Evolutionary conservation across 2,329 filamentous ascomycete species (phyloP).

Genomic region (Talaromyces verruculosus): DNA sequence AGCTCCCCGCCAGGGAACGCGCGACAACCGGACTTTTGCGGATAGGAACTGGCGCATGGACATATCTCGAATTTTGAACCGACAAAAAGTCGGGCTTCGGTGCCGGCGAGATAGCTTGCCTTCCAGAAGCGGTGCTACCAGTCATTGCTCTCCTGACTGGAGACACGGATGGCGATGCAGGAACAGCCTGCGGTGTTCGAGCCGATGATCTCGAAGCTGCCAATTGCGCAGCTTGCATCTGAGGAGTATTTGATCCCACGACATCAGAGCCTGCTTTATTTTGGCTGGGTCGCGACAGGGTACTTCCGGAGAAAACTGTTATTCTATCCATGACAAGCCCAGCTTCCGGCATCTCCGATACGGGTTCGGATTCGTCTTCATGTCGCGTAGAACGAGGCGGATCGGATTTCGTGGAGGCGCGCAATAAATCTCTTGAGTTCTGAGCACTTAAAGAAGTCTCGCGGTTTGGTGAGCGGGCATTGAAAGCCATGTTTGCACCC

Average conservation of each 20-base stretch:
- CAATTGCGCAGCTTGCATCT: conserved; percentile 38
- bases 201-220: conserved; percentile 33
- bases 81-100: conserved; percentile 23
- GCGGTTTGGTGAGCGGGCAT: conserved; percentile 27
- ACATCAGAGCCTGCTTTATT: neutral
- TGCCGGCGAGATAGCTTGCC: conserved; percentile 2
- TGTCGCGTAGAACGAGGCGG: conserved; percentile 24
- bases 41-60: conserved; percentile 30
- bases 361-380: conserved; percentile 9
- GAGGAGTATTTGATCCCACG: conserved; percentile 27
- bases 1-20: conserved; percentile 19
- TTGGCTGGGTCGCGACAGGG: neutral
- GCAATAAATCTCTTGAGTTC: conserved; percentile 24
- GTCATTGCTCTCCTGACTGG: conserved; percentile 12
- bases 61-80: conserved; percentile 23
- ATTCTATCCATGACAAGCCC: conserved; percentile 43
- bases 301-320: conserved; percentile 32
- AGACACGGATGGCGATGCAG: conserved; percentile 14
- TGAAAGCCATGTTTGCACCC: conserved; percentile 41
- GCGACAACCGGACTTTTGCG: conserved; percentile 20
- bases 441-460: conserved; percentile 23
- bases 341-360: conserved; percentile 31
- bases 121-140: neutral
- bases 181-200: conserved; percentile 19
- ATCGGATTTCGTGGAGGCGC: conserved; percentile 27